These are phyloP conservation scores for Ceratobasidium theobromae DNA, from an alignment of 1,284 basidiomycete species.

Conservation along the genomic window DNA sequence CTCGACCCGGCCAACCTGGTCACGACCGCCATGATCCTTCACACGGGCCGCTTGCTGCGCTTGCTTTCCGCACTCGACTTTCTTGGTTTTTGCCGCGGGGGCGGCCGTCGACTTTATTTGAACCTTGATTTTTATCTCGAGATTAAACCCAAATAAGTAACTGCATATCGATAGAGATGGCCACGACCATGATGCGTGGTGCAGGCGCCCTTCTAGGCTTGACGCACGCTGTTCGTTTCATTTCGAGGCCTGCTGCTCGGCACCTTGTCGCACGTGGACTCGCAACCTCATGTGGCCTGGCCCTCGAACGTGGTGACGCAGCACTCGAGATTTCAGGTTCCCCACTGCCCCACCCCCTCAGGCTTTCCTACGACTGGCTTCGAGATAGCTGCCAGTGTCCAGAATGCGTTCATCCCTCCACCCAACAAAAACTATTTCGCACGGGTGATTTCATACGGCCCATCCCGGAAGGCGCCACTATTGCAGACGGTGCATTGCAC, in stretches of 20 bases:
- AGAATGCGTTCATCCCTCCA: constrained; percentile 69
- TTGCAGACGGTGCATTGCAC: not conserved
- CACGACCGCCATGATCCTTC: not conserved
- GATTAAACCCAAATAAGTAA: not conserved
- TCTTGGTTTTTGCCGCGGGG: not conserved
- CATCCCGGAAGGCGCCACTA: not conserved
- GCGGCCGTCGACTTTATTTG: no score
- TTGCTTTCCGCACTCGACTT: not conserved
- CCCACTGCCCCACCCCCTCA: constrained; percentile 6
- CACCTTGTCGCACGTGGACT: not conserved
- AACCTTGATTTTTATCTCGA: no score
- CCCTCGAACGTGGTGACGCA: not conserved
- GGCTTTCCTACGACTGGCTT: constrained; percentile 49
- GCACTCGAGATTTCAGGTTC: not conserved
- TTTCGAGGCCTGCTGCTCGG: constrained; percentile 7
- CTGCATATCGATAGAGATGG: not conserved
- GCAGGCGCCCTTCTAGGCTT: constrained; percentile 15
- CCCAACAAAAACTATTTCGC: constrained; percentile 71
- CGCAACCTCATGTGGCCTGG: not conserved
- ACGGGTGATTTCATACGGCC: constrained; percentile 44
- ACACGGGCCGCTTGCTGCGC: not conserved
- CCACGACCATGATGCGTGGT: not conserved
- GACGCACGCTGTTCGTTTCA: constrained; percentile 12
- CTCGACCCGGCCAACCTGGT: not conserved
- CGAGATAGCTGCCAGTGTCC: constrained; percentile 60